These are phyloP conservation scores for Cynara cardunculus DNA, from an alignment of 129 eudicot genomes.

Conservation along the genomic window DNA sequence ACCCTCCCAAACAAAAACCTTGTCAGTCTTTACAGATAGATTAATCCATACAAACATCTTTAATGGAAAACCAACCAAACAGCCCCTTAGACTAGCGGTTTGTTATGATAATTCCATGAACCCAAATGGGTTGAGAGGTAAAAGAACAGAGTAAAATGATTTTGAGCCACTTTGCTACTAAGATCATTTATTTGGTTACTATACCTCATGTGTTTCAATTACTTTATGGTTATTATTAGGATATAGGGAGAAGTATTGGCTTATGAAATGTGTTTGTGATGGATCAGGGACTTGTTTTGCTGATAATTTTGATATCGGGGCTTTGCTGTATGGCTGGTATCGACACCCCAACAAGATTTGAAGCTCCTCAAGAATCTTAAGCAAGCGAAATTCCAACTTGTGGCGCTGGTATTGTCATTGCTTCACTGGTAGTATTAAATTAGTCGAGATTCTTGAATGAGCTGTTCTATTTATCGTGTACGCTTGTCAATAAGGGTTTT, in stretches of 20 bases:
- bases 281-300: conserved; percentile 73
- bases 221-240: background rate
- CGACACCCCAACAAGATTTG: conserved; percentile 96
- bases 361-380: conserved; percentile 76
- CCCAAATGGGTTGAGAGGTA: background rate
- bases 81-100: background rate
- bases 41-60: no score
- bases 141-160: background rate
- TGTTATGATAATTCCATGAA: background rate
- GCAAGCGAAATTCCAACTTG: conserved; percentile 12
- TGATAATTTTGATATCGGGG: conserved; percentile 77
- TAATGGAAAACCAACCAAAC: no score
- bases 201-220: background rate
- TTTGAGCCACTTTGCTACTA: no score
- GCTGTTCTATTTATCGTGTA: conserved; percentile 26
- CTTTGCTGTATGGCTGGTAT: conserved; percentile 97
- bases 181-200: background rate
- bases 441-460: conserved; percentile 26
- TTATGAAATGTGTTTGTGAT: background rate
- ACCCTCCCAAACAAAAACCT: no score
- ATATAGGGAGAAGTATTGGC: background rate
- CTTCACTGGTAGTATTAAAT: background rate
- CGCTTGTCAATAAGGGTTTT: conserved; percentile 32
- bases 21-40: no score
- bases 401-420: background rate